A percentile compares a stretch with the other conserved stretches of the same genome.
Evolutionary conservation across 805 yeast species (phyloP).

Genomic region (Nematodospora valgi): DNA sequence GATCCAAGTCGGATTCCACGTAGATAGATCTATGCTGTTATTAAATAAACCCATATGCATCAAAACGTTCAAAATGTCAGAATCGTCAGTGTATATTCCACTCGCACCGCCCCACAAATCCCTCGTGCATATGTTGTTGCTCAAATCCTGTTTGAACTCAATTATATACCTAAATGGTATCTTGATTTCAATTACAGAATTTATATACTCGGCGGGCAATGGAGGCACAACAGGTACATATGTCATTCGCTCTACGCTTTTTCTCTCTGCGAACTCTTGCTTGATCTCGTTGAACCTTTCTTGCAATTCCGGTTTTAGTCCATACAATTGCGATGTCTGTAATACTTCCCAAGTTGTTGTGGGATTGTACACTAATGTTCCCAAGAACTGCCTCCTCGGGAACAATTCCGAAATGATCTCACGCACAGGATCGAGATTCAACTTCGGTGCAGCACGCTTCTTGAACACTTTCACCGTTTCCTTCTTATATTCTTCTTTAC

Average conservation of each 20-base stretch:
- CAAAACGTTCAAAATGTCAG: constrained; percentile 73
- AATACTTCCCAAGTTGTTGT: constrained; percentile 47
- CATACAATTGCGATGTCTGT: constrained; percentile 27
- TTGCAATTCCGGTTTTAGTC: constrained; percentile 29
- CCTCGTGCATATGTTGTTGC: constrained; percentile 32
- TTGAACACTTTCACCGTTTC: constrained; percentile 2
- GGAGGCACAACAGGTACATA: constrained; percentile 41
- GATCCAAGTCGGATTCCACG: constrained; percentile 31
- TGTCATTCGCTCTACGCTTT: constrained; percentile 14
- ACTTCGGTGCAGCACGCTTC: constrained; percentile 8
- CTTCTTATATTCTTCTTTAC: too few species aligned
- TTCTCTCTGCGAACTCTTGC: constrained; percentile 21
- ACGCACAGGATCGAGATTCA: constrained; percentile 17
- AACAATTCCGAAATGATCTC: constrained; percentile 23
- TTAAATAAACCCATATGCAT: constrained; percentile 70
- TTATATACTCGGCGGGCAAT: constrained; percentile 33
- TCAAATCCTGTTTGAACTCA: constrained; percentile 37
- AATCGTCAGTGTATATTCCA: constrained; percentile 90
- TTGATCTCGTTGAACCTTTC: constrained; percentile 26
- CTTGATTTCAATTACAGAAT: constrained; percentile 48
- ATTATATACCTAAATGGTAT: constrained; percentile 47
- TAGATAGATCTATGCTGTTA: constrained; percentile 22
- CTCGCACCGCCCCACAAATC: constrained; percentile 78
- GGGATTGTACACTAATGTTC: constrained; percentile 56
- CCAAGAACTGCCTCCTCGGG: constrained; percentile 41